A percentile compares a stretch with the other conserved stretches of the same genome.
These are phyloP conservation scores for Thielaviopsis populi DNA, from an alignment of 2,329 filamentous ascomycete genomes.

Conservation along the genomic window DNA sequence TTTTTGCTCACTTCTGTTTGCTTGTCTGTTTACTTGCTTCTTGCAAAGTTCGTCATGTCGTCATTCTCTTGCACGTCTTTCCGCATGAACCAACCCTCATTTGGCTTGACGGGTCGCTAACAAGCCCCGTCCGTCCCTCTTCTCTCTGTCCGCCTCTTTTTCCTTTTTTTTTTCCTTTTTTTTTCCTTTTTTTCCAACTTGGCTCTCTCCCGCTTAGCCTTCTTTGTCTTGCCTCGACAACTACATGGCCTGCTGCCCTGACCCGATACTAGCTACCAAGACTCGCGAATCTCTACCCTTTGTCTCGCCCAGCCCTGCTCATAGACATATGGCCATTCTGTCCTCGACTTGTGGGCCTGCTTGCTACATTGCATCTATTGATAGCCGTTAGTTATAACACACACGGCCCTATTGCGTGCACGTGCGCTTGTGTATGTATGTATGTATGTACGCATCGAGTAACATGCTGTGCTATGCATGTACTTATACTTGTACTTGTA, in stretches of 20 bases:
- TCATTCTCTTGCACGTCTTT: no score
- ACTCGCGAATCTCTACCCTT: not conserved
- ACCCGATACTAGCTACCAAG: not conserved
- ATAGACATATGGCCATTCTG: not conserved
- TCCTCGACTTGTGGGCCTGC: not conserved
- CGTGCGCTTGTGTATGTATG: not conserved
- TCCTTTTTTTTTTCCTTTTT: not conserved
- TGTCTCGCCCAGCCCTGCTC: not conserved
- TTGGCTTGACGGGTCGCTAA: no score
- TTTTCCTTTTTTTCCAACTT: not conserved
- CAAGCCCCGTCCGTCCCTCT: no score
- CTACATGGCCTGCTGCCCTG: not conserved
- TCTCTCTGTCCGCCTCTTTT: not conserved
- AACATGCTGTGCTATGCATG: not conserved
- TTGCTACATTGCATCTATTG: not conserved
- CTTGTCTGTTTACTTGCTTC: no score
- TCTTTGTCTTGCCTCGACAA: not conserved
- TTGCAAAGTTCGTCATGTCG: no score
- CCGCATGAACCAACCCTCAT: no score
- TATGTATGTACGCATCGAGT: not conserved
- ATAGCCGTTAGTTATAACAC: not conserved
- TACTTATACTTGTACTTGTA: no score
- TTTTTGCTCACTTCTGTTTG: no score
- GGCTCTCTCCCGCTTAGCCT: not conserved
- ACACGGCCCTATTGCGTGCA: not conserved